Evolutionary conservation across 768 basidiomycete genomes (phyloP).

Genomic region (Auricularia sp.): DNA sequence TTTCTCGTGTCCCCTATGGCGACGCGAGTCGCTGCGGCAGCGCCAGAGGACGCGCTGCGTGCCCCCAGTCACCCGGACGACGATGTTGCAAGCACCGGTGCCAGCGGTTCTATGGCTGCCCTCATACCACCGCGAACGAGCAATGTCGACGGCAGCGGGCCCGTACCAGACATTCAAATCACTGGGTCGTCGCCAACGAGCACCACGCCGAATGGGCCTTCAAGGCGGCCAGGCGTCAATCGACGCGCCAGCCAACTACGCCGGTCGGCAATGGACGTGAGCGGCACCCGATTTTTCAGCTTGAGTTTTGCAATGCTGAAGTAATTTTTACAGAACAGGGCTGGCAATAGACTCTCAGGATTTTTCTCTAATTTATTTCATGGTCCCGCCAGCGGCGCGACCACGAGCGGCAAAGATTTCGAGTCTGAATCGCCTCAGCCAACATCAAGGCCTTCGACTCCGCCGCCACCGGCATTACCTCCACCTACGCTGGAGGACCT

Average conservation of each 20-base stretch:
- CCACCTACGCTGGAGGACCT: constrained; percentile 66
- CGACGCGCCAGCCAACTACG: neutral
- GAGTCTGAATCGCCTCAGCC: neutral
- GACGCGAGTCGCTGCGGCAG: no score
- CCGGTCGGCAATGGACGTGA: neutral
- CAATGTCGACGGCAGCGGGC: neutral
- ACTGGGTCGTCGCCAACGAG: neutral
- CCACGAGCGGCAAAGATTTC: neutral
- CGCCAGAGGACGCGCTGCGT: neutral
- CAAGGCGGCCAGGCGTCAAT: neutral
- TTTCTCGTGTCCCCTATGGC: no score
- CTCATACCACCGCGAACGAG: neutral
- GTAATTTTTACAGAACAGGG: constrained; percentile 35
- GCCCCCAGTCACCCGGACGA: neutral
- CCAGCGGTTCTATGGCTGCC: neutral
- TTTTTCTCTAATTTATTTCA: constrained; percentile 74
- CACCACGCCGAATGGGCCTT: neutral
- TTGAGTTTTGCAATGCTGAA: neutral
- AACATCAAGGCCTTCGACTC: constrained; percentile 18
- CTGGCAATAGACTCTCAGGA: constrained; percentile 71
- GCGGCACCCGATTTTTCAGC: neutral
- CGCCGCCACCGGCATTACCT: constrained; percentile 60
- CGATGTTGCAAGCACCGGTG: neutral
- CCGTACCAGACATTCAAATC: neutral
- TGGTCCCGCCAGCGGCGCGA: constrained; percentile 14